Evolutionary conservation across 495 filamentous ascomycete species (phyloP).

Genomic region (Tetracladium marchalianum): DNA sequence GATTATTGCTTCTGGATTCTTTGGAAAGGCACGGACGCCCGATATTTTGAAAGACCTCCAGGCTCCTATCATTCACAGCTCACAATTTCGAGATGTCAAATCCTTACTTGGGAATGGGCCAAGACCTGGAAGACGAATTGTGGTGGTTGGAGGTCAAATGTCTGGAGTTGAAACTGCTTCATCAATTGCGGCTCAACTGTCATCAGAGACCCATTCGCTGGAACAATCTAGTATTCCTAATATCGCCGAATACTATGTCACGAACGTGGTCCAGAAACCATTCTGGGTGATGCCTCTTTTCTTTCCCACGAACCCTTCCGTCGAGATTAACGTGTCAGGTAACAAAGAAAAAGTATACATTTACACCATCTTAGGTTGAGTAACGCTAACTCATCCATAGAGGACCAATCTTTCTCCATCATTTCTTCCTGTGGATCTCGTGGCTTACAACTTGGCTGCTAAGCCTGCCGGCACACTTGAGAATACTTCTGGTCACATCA

Average conservation of each 20-base stretch:
- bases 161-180: conserved; percentile 71
- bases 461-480: conserved; percentile 45
- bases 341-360: conserved; percentile 3
- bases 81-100: conserved; percentile 33
- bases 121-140: conserved; percentile 42
- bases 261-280: conserved; percentile 57
- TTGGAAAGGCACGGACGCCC: conserved; percentile 51
- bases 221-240: conserved; percentile 11
- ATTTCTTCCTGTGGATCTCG: conserved; percentile 70
- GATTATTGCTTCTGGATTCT: conserved; percentile 69
- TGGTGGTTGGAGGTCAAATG: conserved; percentile 77
- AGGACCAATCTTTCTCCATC: conserved; percentile 31
- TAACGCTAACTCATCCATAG: conserved; percentile 1
- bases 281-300: conserved; percentile 66
- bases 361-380: not conserved
- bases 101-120: conserved; percentile 20
- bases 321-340: not conserved
- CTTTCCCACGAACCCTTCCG: conserved; percentile 32
- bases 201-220: conserved; percentile 41
- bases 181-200: conserved; percentile 59
- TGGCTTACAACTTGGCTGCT: conserved; percentile 58
- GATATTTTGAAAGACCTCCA: conserved; percentile 17
- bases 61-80: conserved; percentile 47
- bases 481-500: conserved; percentile 48
- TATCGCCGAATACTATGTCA: conserved; percentile 21